A percentile compares a stretch with the other conserved stretches of the same genome.
phyloP scores from a whole-genome alignment of 768 basidiomycete genomes.

The Termitomyces sp. region DNA sequence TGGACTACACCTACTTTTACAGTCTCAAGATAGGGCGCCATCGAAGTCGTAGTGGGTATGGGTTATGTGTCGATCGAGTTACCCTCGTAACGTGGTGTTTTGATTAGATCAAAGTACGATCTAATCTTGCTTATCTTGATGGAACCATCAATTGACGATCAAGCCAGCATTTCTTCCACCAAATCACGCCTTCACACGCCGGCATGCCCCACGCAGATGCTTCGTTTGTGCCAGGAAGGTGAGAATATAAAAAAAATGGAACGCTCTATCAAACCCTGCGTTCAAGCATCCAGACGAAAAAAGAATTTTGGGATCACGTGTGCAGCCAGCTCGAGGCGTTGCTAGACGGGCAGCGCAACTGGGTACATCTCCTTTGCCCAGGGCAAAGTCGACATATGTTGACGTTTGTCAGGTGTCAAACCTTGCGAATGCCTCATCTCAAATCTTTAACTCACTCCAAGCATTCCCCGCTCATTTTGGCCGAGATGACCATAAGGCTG shows the following conservation, averaged over 20 bases:
- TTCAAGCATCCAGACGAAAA: constrained; percentile 58
- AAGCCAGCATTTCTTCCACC: neutral
- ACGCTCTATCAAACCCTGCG: neutral
- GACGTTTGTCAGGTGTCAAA: constrained; percentile 64
- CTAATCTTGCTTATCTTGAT: constrained; percentile 6
- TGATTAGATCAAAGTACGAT: neutral
- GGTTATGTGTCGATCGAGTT: neutral
- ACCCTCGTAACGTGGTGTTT: neutral
- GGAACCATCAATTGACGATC: neutral
- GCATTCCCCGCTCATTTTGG: constrained; percentile 68
- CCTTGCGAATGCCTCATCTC: constrained; percentile 75
- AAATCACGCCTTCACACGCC: neutral
- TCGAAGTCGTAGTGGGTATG: constrained; percentile 18
- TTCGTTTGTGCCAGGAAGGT: constrained; percentile 60
- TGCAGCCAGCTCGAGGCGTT: constrained; percentile 54
- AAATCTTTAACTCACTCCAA: constrained; percentile 74
- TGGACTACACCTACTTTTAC: constrained; percentile 43
- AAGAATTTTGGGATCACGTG: constrained; percentile 79
- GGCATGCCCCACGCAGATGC: constrained; percentile 83
- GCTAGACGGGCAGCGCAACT: constrained; percentile 64
- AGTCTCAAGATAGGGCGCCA: constrained; percentile 74
- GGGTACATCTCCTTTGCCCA: constrained; percentile 47
- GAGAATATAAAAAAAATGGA: constrained; percentile 3
- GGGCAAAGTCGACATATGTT: neutral
- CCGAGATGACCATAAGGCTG: constrained; percentile 50